Percentiles rank a stretch among this genome's conserved stretches.
These are phyloP conservation scores for Monilinia fructicola DNA, from an alignment of 2,329 filamentous ascomycete species.

Conservation along the genomic window DNA sequence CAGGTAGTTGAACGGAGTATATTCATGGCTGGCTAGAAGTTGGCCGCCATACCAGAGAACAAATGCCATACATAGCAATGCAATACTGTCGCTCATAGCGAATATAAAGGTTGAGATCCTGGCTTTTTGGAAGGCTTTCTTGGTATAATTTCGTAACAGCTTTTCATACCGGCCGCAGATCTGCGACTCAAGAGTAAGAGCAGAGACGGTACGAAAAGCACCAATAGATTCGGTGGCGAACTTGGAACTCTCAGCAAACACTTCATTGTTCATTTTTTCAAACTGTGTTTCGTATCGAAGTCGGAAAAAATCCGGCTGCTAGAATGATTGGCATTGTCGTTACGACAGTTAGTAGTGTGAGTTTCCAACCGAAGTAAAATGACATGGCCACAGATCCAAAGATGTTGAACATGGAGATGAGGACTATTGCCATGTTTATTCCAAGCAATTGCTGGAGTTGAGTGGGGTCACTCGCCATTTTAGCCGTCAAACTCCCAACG, in stretches of 20 bases:
- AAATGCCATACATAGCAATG: conserved; percentile 57
- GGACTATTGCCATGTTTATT: conserved; percentile 53
- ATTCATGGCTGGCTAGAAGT: conserved; percentile 39
- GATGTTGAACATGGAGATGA: conserved; percentile 65
- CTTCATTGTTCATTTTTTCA: conserved; percentile 55
- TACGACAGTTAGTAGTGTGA: conserved; percentile 65
- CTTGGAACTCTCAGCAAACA: conserved; percentile 61
- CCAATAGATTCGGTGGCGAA: conserved; percentile 63
- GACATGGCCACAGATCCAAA: conserved; percentile 64
- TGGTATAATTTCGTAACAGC: conserved; percentile 50
- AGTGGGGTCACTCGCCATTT: conserved; percentile 50
- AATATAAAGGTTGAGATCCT: conserved; percentile 52
- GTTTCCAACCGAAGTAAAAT: conserved; percentile 74
- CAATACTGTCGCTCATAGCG: conserved; percentile 54
- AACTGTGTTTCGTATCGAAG: conserved; percentile 56
- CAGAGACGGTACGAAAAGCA: conserved; percentile 62
- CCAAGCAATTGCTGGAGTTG: conserved; percentile 52
- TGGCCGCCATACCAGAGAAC: conserved; percentile 49
- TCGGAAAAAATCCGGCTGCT: conserved; percentile 47
- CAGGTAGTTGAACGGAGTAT: conserved; percentile 50
- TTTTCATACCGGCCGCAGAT: conserved; percentile 52
- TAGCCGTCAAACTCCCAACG: conserved; percentile 48
- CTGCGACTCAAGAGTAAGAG: conserved; percentile 60
- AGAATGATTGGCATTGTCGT: conserved; percentile 55
- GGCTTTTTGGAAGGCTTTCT: conserved; percentile 49